phyloP scores from a whole-genome alignment of 2,329 filamentous ascomycete genomes.

The Westerdykella sp. region DNA sequence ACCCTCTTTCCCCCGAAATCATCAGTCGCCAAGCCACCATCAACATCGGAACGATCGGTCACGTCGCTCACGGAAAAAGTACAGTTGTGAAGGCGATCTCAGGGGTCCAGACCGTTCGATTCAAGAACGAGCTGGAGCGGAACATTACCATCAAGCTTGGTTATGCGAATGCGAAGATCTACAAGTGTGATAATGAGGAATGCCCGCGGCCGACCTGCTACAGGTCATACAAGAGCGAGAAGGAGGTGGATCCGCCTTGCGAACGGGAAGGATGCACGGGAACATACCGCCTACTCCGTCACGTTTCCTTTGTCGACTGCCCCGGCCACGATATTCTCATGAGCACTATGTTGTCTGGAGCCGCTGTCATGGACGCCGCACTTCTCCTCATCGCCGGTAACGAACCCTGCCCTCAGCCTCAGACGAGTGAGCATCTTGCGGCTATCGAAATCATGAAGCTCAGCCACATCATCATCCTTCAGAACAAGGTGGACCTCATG shows the following conservation, averaged over 20 bases:
- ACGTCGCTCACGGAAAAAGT: constrained; percentile 98
- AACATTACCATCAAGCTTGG: constrained; percentile 99
- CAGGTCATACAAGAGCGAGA: constrained; percentile 96
- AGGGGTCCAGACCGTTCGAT: constrained; percentile 95
- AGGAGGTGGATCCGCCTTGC: constrained; percentile 94
- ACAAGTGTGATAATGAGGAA: constrained; percentile 89
- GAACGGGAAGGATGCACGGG: constrained; percentile 88
- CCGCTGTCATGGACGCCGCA: constrained; percentile 98
- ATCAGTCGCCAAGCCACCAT: constrained; percentile 97
- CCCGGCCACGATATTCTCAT: constrained; percentile 99
- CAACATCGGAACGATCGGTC: constrained; percentile 97
- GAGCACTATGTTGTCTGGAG: constrained; percentile 99
- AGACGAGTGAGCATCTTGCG: constrained; percentile 97
- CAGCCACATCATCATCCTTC: constrained; percentile 97
- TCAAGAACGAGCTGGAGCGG: constrained; percentile 98
- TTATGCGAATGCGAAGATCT: constrained; percentile 99
- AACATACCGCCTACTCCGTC: constrained; percentile 70
- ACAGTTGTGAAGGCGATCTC: constrained; percentile 99
- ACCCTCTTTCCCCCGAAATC: constrained; percentile 88
- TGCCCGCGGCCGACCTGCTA: constrained; percentile 95
- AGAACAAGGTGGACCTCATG: constrained; percentile 99
- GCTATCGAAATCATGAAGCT: constrained; percentile 99
- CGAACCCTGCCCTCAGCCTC: constrained; percentile 95
- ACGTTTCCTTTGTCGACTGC: constrained; percentile 84
- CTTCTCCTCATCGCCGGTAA: constrained; percentile 95